phyloP scores from a whole-genome alignment of 805 yeast genomes.

The Nakazawaea sp. region DNA sequence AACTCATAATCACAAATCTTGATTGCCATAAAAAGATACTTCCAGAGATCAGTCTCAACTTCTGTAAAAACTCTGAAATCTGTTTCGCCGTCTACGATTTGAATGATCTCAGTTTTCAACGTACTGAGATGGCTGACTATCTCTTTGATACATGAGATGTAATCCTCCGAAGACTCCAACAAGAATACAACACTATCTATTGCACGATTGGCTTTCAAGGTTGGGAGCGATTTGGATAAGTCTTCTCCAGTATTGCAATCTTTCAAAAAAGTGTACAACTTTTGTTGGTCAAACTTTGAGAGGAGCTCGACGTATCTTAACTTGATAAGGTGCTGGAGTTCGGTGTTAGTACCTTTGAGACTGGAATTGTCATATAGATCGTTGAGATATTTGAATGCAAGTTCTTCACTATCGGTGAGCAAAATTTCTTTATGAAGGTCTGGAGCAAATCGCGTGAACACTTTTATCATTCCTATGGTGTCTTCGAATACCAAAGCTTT shows the following conservation, averaged over 20 bases:
- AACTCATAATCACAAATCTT: constrained; percentile 20
- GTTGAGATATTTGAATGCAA: constrained; percentile 27
- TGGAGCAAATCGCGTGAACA: constrained; percentile 31
- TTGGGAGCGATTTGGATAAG: constrained; percentile 9
- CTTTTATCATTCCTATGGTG: constrained; percentile 25
- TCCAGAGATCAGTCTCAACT: constrained; percentile 27
- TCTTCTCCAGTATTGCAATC: neutral
- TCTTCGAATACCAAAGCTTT: constrained; percentile 20
- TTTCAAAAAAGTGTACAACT: constrained; percentile 12
- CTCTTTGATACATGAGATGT: constrained; percentile 24
- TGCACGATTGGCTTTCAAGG: constrained; percentile 19
- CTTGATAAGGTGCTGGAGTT: constrained; percentile 13
- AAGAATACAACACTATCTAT: constrained; percentile 27
- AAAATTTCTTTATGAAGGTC: constrained; percentile 31
- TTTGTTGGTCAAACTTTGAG: constrained; percentile 15
- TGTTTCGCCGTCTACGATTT: constrained; percentile 9
- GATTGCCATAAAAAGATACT: constrained; percentile 26
- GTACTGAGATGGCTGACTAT: constrained; percentile 15
- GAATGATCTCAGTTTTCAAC: constrained; percentile 17
- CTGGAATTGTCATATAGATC: constrained; percentile 20
- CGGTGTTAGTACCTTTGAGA: constrained; percentile 10
- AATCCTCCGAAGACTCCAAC: constrained; percentile 17
- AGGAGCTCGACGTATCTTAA: constrained; percentile 21
- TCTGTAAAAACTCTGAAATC: constrained; percentile 2
- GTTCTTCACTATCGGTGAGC: constrained; percentile 18